Evolutionary conservation across 306 rosid species (phyloP), one percentile per base, ranked within the genome.

Genomic region (Begonia peltatifolia): DNA sequence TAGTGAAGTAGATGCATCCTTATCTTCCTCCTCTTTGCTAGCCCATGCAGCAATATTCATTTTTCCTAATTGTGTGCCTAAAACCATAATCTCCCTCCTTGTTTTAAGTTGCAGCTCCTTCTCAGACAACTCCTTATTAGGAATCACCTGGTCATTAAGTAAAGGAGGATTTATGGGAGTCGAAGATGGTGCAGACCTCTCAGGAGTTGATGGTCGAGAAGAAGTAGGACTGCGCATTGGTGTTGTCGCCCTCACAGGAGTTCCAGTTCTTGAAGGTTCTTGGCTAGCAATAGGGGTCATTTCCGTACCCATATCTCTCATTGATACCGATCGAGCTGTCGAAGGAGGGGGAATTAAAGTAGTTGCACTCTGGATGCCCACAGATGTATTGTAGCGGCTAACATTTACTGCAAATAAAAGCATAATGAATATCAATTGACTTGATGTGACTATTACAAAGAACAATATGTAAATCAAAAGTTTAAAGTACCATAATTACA

Each of bases 251-350:
- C 95, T 73, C 56, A 89, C 83, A 2, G 97, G 97, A 55, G 97
- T 89, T 63, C 94, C 95, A 48, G 87, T 89, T 68, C 97, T 71
- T 51, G 97, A 89, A 43, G 97, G 97, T 66, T 89, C 97, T 73
- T 89, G 97, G 69, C 97, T 89, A 50, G 95, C 94, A 56, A 89
- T 82, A 46, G 97, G 95, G 35, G 97, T 89, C 97, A 89, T 89
- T 74, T 89, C 97, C 14, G 97, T 89, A 42, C 97, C 97, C 97
- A 89, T 89, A 61, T 89, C 97, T 74, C 95, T 78, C 97, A 89
- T 89, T 6, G 97, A 89, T 60, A 89, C 95, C 46, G 97, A 89
- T 59, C 97, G 79, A 64, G 97, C 97, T 11, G 94, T 85, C 46
- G 97, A 71, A 55, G 90, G 82, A 52, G 95, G 94, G 47, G 95